Percentiles rank a stretch among this genome's conserved stretches.
Conservation (phyloP, 2,329 filamentous ascomycete genomes). For the Macrophomina tecta region DNA sequence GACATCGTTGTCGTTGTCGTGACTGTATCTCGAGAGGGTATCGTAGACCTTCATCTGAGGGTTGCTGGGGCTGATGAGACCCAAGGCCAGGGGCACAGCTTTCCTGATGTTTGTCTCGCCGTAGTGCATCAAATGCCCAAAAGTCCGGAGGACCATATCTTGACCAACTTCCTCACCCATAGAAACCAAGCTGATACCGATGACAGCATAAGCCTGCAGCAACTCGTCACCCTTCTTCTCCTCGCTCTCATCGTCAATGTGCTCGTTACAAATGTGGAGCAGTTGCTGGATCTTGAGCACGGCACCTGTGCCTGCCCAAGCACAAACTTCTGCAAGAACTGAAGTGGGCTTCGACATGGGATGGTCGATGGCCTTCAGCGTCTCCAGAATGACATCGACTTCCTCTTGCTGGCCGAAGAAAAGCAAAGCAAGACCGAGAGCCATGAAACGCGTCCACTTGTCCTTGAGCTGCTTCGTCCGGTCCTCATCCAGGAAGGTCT, state of each 20-base stretch:
- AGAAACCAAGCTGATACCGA: conserved; percentile 90
- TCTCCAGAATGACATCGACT: conserved; percentile 97
- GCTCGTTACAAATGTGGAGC: conserved; percentile 96
- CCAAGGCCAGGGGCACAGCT: conserved; percentile 95
- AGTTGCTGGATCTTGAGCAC: conserved; percentile 97
- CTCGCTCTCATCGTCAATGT: conserved; percentile 91
- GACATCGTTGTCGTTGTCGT: conserved; percentile 98
- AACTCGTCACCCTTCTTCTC: conserved; percentile 92
- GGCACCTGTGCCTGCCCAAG: conserved; percentile 96
- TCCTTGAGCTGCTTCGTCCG: conserved; percentile 89
- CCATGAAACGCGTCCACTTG: conserved; percentile 98
- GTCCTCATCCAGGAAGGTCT: conserved; percentile 92
- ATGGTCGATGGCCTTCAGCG: conserved; percentile 94
- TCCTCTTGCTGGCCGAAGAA: conserved; percentile 98
- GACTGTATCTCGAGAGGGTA: conserved; percentile 93
- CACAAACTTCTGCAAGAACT: conserved; percentile 93
- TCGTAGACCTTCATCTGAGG: conserved; percentile 99
- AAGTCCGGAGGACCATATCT: conserved; percentile 97
- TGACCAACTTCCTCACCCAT: conserved; percentile 99
- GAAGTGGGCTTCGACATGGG: conserved; percentile 96
- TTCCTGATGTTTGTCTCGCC: conserved; percentile 96
- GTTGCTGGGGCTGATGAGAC: conserved; percentile 94
- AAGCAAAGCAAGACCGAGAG: conserved; percentile 86
- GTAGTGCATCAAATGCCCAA: conserved; percentile 99
- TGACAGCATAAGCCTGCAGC: conserved; percentile 92